Conservation (phyloP, 257 asterid species). For the Cynanchum wilfordii region DNA sequence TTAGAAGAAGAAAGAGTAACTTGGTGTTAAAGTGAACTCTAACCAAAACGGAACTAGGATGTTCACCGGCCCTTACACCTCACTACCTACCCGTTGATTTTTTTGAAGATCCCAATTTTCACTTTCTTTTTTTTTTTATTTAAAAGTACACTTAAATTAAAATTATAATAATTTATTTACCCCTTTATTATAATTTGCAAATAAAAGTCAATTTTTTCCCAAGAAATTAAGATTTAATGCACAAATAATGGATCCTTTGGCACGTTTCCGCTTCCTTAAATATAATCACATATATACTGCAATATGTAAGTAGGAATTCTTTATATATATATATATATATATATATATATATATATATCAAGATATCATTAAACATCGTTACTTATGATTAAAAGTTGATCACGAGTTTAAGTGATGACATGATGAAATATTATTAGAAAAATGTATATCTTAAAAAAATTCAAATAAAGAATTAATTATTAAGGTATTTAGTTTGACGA, state of each 20-base stretch:
- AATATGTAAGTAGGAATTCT: too few species aligned
- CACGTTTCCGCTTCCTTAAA: not conserved
- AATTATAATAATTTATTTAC: not conserved
- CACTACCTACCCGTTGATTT: conserved; percentile 1
- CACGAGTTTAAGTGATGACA: too few species aligned
- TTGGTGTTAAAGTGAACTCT: not conserved
- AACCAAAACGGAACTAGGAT: not conserved
- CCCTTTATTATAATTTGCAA: not conserved
- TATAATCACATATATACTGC: too few species aligned
- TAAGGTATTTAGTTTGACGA: too few species aligned
- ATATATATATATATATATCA: too few species aligned
- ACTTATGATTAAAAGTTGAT: too few species aligned
- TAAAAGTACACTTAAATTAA: not conserved
- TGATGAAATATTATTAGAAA: too few species aligned
- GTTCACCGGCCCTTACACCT: not conserved
- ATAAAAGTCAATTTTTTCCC: not conserved
- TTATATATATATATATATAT: too few species aligned
- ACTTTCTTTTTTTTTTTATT: not conserved
- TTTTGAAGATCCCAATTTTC: not conserved
- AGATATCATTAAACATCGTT: too few species aligned
- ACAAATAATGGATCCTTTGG: not conserved
- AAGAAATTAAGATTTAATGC: not conserved
- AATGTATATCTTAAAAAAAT: too few species aligned
- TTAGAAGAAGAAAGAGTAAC: not conserved
- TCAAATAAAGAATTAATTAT: too few species aligned